Base-by-base conservation (phyloP, 202 grass and related monocot genomes). In the Saccharum hybrid region DNA sequence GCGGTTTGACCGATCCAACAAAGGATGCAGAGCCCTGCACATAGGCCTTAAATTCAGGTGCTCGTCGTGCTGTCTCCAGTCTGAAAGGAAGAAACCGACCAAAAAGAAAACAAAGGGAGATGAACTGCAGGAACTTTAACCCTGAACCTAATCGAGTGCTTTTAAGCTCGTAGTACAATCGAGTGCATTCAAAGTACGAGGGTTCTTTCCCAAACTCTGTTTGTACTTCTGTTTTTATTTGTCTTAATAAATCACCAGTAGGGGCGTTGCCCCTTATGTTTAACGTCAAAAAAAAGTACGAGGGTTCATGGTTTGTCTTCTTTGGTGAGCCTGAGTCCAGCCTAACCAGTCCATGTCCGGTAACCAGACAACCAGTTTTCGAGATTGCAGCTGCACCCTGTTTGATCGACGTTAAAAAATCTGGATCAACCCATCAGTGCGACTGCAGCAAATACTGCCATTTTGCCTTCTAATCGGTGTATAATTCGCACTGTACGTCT, bases 1-100 rank as follows among this genome's bases (percentile, higher is more conserved):
- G 76, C 14, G 45, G 33, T 57, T 59, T 81, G 78, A 59, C 64
- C 10, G 13, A 81, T 70, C 48, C 65, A 69, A 57, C 48, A 56
- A 56, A 57, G 65, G 65, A 68, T n/a, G 16, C 77, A 67, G 31
- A 52, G 4, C 45, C 63, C 31, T 49, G 61, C 19, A 0, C 10
- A 10, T 7, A 18, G 31, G 77, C 46, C 63, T 42, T 19, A 71
- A 31, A 60, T 81, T 81, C 66, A 19, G 66, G 49, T 30, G 66
- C 0, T 42, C 36, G 4, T 59, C 36, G 7, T 69, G 14, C 45
- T 15, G 45, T 52, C 31, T 38, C 43, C 38, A 30, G 14, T 71
- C 22, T 70, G 78, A 69, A 81, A 14, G 0, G 7, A 69, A 31
- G 45, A 31, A 77, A 63, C 21, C 12, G 13, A 30, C 37, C 18